Conservation (phyloP, 108 stramenopile genomes). For the Pseudonitzschia delicatissima region DNA sequence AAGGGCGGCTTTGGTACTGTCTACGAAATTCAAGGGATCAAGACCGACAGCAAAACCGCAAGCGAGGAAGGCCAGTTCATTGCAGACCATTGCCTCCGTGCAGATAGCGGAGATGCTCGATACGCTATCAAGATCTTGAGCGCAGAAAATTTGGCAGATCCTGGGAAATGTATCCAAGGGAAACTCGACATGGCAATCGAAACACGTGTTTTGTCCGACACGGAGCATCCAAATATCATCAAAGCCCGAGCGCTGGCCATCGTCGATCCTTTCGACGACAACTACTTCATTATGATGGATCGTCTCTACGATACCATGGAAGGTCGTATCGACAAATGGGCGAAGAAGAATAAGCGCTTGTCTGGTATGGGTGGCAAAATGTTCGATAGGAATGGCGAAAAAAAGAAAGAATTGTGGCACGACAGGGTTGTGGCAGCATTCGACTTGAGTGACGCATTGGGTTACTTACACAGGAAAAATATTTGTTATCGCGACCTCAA, state of each 20-base stretch:
- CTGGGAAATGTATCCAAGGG: constrained; percentile 30
- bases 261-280: constrained; percentile 21
- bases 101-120: constrained; percentile 31
- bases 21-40: constrained; percentile 42
- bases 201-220: constrained; percentile 45
- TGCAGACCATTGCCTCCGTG: constrained; percentile 47
- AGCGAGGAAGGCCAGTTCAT: constrained; percentile 40
- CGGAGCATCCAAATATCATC: constrained; percentile 71
- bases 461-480: constrained; percentile 37
- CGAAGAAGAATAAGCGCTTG: constrained; percentile 12
- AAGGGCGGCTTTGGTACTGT: constrained; percentile 68
- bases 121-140: constrained; percentile 47
- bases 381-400: constrained; percentile 19
- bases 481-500: constrained; percentile 51
- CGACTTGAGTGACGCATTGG: constrained; percentile 46
- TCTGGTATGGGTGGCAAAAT: constrained; percentile 33
- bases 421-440: constrained; percentile 42
- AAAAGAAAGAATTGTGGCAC: constrained; percentile 34
- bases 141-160: constrained; percentile 10
- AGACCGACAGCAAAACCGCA: neutral
- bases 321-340: constrained; percentile 43
- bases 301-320: constrained; percentile 59
- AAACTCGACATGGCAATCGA: constrained; percentile 63
- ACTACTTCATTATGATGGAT: constrained; percentile 54
- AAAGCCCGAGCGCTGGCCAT: constrained; percentile 48